phyloP scores from a whole-genome alignment of 805 yeast genomes.

The Lachancea kluyveri region DNA sequence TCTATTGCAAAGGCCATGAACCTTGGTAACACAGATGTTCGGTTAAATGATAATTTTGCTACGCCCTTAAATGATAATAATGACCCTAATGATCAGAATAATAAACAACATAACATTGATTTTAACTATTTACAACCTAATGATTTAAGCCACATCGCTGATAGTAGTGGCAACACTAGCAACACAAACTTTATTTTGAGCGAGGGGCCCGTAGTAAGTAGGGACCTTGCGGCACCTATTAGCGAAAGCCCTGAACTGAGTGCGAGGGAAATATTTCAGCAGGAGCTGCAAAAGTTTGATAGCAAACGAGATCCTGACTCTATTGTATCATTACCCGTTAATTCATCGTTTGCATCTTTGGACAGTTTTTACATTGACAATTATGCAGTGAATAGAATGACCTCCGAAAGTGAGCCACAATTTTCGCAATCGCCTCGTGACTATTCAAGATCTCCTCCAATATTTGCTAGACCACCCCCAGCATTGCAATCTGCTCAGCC shows the following conservation, averaged over 20 bases:
- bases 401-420: slow-evolving; percentile 2
- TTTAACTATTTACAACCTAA: slow-evolving; percentile 4
- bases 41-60: too few species aligned
- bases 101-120: slow-evolving; percentile 5
- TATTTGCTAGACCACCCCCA: slow-evolving; percentile 16
- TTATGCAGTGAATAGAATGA: slow-evolving; percentile 30
- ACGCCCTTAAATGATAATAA: slow-evolving; percentile 6
- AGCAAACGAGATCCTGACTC: slow-evolving; percentile 29
- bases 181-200: slow-evolving; percentile 28
- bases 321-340: slow-evolving; percentile 61
- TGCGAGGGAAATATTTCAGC: slow-evolving; percentile 17
- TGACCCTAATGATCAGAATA: slow-evolving; percentile 5
- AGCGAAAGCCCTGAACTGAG: slow-evolving; percentile 4
- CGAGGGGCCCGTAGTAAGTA: slow-evolving; percentile 4
- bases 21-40: not conserved
- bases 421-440: slow-evolving; percentile 2
- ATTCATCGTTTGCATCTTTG: slow-evolving; percentile 72
- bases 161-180: slow-evolving; percentile 22
- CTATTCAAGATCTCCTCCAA: slow-evolving; percentile 5
- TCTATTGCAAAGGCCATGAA: slow-evolving; percentile 11
- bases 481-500: slow-evolving; percentile 1
- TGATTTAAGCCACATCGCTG: slow-evolving; percentile 9
- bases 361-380: slow-evolving; percentile 62
- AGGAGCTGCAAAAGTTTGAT: slow-evolving; percentile 22
- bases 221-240: not conserved